phyloP scores from a whole-genome alignment of 2,329 filamentous ascomycete genomes.

The Trichoderma koningii region DNA sequence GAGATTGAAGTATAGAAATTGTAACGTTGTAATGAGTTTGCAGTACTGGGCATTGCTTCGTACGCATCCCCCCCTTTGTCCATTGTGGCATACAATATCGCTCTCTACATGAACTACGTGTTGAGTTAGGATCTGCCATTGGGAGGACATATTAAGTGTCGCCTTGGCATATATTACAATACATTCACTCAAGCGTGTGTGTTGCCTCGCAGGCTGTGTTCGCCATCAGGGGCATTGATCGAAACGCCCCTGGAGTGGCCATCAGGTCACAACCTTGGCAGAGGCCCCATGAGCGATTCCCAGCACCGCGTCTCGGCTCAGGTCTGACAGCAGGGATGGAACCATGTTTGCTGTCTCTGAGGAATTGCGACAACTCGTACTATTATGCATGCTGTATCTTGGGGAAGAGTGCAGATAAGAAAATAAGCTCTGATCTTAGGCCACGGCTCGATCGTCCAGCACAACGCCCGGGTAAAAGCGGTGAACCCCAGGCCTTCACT shows the following conservation, averaged over 20 bases:
- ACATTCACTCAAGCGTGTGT: too few relatives aligned
- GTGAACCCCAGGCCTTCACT: neutral
- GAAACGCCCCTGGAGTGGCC: neutral
- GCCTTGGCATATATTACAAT: neutral
- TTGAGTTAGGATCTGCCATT: neutral
- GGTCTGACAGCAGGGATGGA: slow-evolving; percentile 12
- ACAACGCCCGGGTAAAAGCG: neutral
- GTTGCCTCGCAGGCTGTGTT: neutral
- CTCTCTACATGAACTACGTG: neutral
- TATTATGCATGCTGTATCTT: neutral
- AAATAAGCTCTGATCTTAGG: slow-evolving; percentile 22
- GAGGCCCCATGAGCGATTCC: neutral
- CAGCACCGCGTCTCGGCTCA: neutral
- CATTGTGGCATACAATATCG: neutral
- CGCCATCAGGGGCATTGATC: neutral
- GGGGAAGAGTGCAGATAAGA: neutral
- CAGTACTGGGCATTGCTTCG: too few relatives aligned
- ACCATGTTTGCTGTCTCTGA: neutral
- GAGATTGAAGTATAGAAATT: neutral
- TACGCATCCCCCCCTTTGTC: neutral
- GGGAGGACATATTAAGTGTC: neutral
- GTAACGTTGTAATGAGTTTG: slow-evolving; percentile 1
- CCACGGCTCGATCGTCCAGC: slow-evolving; percentile 1
- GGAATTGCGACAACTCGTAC: neutral
- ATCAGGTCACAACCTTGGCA: neutral